Evolutionary conservation across 495 filamentous ascomycete species (phyloP).

Genomic region (Penicillium goetzii): DNA sequence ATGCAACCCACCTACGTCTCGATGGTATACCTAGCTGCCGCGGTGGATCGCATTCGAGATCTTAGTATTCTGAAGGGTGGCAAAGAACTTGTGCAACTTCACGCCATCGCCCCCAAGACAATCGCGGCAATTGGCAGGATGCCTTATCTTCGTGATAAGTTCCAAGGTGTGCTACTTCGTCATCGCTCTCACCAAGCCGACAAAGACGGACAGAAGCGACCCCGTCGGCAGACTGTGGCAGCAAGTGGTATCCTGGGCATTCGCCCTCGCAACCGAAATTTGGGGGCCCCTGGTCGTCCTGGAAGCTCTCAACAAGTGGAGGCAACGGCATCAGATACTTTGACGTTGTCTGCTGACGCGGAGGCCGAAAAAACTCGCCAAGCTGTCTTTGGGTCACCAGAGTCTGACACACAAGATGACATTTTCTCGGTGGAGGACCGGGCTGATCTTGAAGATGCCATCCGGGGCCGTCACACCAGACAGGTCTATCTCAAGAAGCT

Average conservation of each 20-base stretch:
- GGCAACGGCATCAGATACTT: not conserved
- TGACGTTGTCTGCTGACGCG: not conserved
- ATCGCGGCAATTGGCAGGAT: slow-evolving; percentile 56
- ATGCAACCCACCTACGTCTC: slow-evolving; percentile 58
- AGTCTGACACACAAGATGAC: not conserved
- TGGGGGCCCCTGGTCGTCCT: not conserved
- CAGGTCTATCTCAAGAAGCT: slow-evolving; percentile 2
- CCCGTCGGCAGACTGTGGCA: slow-evolving; percentile 16
- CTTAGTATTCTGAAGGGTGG: slow-evolving; percentile 37
- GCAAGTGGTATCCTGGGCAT: slow-evolving; percentile 22
- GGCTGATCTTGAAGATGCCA: slow-evolving; percentile 14
- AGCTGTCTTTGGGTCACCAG: slow-evolving; percentile 3
- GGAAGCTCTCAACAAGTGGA: not conserved
- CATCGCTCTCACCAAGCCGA: slow-evolving; percentile 23
- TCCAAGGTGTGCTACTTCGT: slow-evolving; percentile 46
- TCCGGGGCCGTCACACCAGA: slow-evolving; percentile 8
- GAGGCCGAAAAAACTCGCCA: slow-evolving; percentile 5
- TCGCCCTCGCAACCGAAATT: not conserved
- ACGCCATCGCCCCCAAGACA: slow-evolving; percentile 52
- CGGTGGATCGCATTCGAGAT: slow-evolving; percentile 48
- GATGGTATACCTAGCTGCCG: slow-evolving; percentile 56
- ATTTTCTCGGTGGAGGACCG: slow-evolving; percentile 16
- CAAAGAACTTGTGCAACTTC: slow-evolving; percentile 37
- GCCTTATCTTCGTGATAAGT: slow-evolving; percentile 51
- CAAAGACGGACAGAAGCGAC: not conserved